A percentile compares a stretch with the other conserved stretches of the same genome.
Evolutionary conservation across 441 rosid genomes (phyloP).

Genomic region (Arabidopsis hybrid): DNA sequence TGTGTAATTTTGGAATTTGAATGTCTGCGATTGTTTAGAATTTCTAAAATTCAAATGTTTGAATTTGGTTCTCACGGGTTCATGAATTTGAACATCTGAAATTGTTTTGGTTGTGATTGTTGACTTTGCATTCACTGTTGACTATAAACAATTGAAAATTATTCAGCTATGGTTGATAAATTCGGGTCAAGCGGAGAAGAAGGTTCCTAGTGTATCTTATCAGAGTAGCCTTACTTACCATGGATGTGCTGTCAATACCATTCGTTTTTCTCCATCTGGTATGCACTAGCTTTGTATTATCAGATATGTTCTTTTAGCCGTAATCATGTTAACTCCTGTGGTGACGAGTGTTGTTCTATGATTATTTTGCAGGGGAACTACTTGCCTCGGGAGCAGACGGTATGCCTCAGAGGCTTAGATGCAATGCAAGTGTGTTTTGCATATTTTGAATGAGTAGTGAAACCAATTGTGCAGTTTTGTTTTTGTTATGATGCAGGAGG

Average conservation of each 20-base stretch:
- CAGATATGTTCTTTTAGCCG: neutral
- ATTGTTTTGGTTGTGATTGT: neutral
- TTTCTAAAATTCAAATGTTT: neutral
- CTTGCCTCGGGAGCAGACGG: constrained; percentile 99
- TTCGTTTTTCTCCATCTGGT: constrained; percentile 92
- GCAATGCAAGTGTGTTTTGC: neutral
- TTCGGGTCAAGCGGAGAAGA: constrained; percentile 66
- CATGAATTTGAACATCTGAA: neutral
- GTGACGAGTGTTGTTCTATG: neutral
- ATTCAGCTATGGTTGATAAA: constrained; percentile 73
- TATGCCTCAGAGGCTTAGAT: constrained; percentile 43
- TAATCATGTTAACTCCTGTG: constrained; percentile 10
- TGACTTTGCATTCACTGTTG: neutral
- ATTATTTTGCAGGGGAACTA: constrained; percentile 67
- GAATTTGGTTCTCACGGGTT: neutral
- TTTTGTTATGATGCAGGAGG: constrained; percentile 61
- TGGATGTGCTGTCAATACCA: constrained; percentile 72
- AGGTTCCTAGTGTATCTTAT: constrained; percentile 67
- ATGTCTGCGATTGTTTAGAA: no score
- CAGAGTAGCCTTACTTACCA: constrained; percentile 87
- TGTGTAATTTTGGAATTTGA: neutral
- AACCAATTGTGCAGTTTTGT: neutral
- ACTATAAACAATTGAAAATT: neutral
- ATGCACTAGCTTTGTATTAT: constrained; percentile 22
- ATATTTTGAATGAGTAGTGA: neutral